These are phyloP conservation scores for Rhizoclosmatium globosum DNA, from an alignment of 192 early-diverging fungal species.

Conservation along the genomic window DNA sequence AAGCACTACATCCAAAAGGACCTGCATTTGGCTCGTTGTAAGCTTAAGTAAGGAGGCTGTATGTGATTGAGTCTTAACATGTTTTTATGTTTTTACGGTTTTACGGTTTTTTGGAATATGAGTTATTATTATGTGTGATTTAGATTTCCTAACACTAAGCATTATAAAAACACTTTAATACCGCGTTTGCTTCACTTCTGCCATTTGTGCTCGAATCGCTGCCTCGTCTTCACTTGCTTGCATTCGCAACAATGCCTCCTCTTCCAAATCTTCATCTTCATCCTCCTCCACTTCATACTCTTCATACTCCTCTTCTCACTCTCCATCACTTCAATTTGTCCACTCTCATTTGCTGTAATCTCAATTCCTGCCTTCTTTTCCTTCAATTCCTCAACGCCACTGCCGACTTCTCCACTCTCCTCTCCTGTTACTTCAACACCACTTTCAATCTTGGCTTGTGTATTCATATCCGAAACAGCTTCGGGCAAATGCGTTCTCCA, in stretches of 20 bases:
- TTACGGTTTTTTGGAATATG: no score
- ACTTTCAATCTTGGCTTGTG: conserved; percentile 28
- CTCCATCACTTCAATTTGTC: conserved; percentile 30
- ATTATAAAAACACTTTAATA: background rate
- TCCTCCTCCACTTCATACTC: conserved; percentile 49
- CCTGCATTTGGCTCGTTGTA: no score
- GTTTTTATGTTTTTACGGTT: no score
- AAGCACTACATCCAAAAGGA: background rate
- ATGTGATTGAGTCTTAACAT: no score
- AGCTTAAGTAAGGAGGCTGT: no score
- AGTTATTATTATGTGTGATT: no score
- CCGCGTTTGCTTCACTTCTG: conserved; percentile 17
- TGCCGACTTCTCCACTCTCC: conserved; percentile 8
- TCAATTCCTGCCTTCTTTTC: conserved; percentile 38
- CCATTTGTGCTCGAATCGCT: conserved; percentile 14
- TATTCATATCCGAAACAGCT: conserved; percentile 22
- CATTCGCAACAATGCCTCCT: background rate
- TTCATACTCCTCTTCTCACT: conserved; percentile 42
- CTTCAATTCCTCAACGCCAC: conserved; percentile 30
- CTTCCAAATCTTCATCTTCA: conserved; percentile 23
- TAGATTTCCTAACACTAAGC: no score
- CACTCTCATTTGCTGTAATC: conserved; percentile 34
- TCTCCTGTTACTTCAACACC: conserved; percentile 2
- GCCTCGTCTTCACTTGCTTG: conserved; percentile 32
- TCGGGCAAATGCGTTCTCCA: conserved; percentile 29